These are phyloP conservation scores for Taiwanofungus camphoratus DNA, from an alignment of 1,284 basidiomycete species.

Conservation along the genomic window DNA sequence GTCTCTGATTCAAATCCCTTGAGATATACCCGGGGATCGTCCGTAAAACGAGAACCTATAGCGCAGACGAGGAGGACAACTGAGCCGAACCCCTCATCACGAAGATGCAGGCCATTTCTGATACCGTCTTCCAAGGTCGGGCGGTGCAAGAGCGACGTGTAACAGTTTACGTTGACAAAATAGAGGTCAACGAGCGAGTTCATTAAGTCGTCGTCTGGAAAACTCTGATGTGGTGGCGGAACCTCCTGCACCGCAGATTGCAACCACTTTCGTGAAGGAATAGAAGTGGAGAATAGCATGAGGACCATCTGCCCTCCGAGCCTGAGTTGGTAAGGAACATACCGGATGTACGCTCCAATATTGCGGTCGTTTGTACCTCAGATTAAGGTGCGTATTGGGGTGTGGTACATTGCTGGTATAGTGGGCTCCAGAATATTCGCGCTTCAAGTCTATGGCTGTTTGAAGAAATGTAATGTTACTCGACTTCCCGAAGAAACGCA, in stretches of 20 bases:
- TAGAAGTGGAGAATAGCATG: not conserved
- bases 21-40: conserved; percentile 52
- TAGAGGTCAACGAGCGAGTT: conserved; percentile 59
- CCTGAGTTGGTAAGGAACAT: conserved; percentile 8
- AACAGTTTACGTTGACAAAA: conserved; percentile 57
- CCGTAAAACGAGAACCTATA: conserved; percentile 41
- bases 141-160: conserved; percentile 73
- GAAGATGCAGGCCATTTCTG: conserved; percentile 49
- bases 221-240: conserved; percentile 33
- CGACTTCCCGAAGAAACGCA: conserved; percentile 49
- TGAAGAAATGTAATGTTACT: conserved; percentile 45
- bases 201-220: conserved; percentile 62
- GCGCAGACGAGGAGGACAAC: conserved; percentile 50
- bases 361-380: conserved; percentile 21
- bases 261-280: conserved; percentile 31
- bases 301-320: no score
- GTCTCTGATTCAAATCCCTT: conserved; percentile 33
- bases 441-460: conserved; percentile 45
- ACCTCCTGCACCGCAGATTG: conserved; percentile 26
- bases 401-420: conserved; percentile 14
- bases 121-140: conserved; percentile 64
- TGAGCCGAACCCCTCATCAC: conserved; percentile 38
- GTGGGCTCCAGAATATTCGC: conserved; percentile 31
- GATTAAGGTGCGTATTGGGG: conserved; percentile 14
- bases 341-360: conserved; percentile 28